Percentiles rank a stretch among this genome's conserved stretches.
Conservation (phyloP, 441 rosid species). For the Theobroma grandiflorum region DNA sequence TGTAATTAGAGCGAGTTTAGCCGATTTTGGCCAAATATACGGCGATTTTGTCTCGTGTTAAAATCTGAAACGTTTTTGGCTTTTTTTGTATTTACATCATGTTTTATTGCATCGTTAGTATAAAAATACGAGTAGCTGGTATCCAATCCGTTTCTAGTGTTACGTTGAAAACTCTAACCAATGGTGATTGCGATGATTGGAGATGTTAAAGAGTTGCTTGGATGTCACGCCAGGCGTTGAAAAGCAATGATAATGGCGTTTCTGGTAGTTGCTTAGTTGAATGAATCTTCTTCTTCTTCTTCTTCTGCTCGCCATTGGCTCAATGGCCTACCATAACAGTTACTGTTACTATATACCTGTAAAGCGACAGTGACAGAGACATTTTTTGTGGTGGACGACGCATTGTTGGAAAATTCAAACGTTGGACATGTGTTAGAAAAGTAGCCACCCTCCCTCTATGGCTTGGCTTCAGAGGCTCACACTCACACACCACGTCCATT, state of each 20-base stretch:
- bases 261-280: background rate
- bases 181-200: background rate
- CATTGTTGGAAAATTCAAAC: background rate
- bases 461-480: too few species aligned
- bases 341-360: background rate
- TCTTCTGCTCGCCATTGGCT: too few species aligned
- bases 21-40: background rate
- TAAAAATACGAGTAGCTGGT: too few species aligned
- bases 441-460: too few species aligned
- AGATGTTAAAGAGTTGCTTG: background rate
- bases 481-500: too few species aligned
- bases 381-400: too few species aligned
- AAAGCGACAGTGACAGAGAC: background rate
- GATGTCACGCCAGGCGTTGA: slow-evolving; percentile 8
- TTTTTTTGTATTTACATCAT: background rate
- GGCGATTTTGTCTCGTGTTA: slow-evolving; percentile 5
- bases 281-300: background rate
- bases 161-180: background rate
- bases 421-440: background rate
- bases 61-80: background rate
- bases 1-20: slow-evolving; percentile 10
- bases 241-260: background rate
- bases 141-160: background rate
- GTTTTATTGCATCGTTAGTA: too few species aligned
- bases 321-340: background rate